Evolutionary conservation across 2,329 filamentous ascomycete species (phyloP), one percentile per base, ranked within the genome.

Genomic region (Plectosphaerella sp.): DNA sequence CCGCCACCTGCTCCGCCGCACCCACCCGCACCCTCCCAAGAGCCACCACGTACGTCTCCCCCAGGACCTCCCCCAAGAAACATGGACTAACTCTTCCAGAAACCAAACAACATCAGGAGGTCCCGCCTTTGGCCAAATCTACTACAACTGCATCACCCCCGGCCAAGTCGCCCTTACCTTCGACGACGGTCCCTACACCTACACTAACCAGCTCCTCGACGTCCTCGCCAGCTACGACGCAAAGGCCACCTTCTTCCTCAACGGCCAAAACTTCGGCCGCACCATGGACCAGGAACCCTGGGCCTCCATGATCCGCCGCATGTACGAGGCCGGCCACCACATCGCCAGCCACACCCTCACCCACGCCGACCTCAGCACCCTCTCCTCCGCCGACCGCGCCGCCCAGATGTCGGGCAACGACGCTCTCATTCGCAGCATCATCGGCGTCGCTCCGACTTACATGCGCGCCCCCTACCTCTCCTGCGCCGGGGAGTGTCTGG

Each of bases 391-490:
- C 2, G 60, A 67, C 15, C 66, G 68, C 47, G 59, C 54, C 52
- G 57, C 66, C 7, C 68, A 79, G 57, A 72, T 78, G 58, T 63
- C 69, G 18, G 69, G 70, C 57, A 72, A 75, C 46, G 75, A 79
- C 55, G 71, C 71, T 59, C 70, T 73, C 1, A 62, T 78, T 25
- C 65, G 67, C 62, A 59, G 73, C 56, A 63, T 74, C 47, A 67
- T 73, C 60, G 71, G 70, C 16, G 68, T 67, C 60, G 61, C 71
- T 47, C 72, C 72, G 3, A 70, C 64, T 4, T 74, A 75, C 61
- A 71, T 77, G 67, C 68, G 73, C 3, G 63, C 75, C 1, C 75
- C 75, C 0, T 76, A 71, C 54, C 69, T 75, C 4, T 72, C 72
- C 50, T 77, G 75, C 62, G 66, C 63, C 45, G 53, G 54, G 9